Base-by-base conservation (phyloP, 192 early-diverging fungal species). In the Martensiomyces pterosporus region DNA sequence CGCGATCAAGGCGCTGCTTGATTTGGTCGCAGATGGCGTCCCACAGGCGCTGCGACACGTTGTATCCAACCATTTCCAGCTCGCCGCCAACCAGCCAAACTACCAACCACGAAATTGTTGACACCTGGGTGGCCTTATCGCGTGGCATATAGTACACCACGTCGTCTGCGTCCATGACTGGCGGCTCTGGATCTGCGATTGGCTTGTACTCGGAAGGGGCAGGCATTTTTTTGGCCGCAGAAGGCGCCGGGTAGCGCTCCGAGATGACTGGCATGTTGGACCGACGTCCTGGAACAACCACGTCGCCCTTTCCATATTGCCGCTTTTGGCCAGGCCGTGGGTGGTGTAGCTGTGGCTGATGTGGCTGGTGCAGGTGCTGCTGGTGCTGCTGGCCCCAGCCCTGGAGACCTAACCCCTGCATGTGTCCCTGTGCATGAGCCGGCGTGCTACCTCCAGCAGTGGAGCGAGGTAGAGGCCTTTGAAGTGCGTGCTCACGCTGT, bases 21-120 rank as follows among this genome's bases (percentile, higher is more conserved):
- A 75, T 75, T 51, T 75, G 71, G 34, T 75, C 71, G 39, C 58
- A 55, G 9, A 75, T 33, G 34, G 39, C 38, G 22, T 63, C 40
- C 71, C 71, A 75, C n/a, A 75, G 55, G 12, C 35, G 39, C 38
- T 63, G 43, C n/a, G 71, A 66, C 22, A 67, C 60, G 32, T 75
- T 75, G 52, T 75, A 75, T 25, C 71, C 71, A 2, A 75, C 71
- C 71, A 75, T 75, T 54, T 75, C 71, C 15, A 75, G 52, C 60
- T 75, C 71, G 21, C 71, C 71, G n/a, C 71, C 71, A 25, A 75
- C 56, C 10, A 75, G 48, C 71, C 71, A 75, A 10, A 75, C 48
- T 14, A 62, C 52, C 14, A 75, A 33, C 71, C 71, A 75, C 0
- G 71, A 55, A 27, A 55, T 60, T 12, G 50, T 55, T 18, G 71